Evolutionary conservation across 2,329 filamentous ascomycete genomes (phyloP).

Genomic region (Pleochaeta shiraiana): DNA sequence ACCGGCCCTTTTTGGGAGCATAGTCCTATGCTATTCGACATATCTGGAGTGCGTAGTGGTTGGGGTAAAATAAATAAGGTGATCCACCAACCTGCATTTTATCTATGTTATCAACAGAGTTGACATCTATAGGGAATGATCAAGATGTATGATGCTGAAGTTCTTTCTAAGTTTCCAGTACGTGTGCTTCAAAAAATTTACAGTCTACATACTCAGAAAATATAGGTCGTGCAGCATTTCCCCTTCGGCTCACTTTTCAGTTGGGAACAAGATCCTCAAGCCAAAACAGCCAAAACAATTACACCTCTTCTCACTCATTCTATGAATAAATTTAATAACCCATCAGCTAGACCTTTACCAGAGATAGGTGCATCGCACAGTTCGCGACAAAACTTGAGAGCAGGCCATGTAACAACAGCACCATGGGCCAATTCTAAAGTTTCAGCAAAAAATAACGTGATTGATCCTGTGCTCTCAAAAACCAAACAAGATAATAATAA

Average conservation of each 20-base stretch:
- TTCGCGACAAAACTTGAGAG: no score
- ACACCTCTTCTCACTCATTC: no score
- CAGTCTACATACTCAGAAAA: background rate
- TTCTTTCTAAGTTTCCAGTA: slow-evolving; percentile 80
- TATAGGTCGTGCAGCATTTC: slow-evolving; percentile 70
- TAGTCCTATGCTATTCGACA: slow-evolving; percentile 82
- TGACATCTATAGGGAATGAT: slow-evolving; percentile 56
- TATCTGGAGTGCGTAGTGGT: slow-evolving; percentile 75
- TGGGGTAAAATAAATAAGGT: slow-evolving; percentile 98
- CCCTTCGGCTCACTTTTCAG: slow-evolving; percentile 61
- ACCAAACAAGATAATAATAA: no score
- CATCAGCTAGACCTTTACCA: no score
- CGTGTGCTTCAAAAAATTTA: background rate
- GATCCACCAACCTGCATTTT: background rate
- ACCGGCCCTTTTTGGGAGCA: slow-evolving; percentile 95
- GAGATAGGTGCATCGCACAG: no score
- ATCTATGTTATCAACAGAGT: background rate
- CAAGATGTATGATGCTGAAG: slow-evolving; percentile 98
- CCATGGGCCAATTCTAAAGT: no score
- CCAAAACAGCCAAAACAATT: slow-evolving; percentile 16
- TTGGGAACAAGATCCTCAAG: slow-evolving; percentile 47
- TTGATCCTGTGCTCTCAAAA: no score
- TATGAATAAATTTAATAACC: no score
- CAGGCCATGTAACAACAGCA: no score
- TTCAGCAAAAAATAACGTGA: no score